Percentiles rank a stretch among this genome's conserved stretches.
Evolutionary conservation across 1,284 basidiomycete species (phyloP).

Genomic region (Xanthoconium separans): DNA sequence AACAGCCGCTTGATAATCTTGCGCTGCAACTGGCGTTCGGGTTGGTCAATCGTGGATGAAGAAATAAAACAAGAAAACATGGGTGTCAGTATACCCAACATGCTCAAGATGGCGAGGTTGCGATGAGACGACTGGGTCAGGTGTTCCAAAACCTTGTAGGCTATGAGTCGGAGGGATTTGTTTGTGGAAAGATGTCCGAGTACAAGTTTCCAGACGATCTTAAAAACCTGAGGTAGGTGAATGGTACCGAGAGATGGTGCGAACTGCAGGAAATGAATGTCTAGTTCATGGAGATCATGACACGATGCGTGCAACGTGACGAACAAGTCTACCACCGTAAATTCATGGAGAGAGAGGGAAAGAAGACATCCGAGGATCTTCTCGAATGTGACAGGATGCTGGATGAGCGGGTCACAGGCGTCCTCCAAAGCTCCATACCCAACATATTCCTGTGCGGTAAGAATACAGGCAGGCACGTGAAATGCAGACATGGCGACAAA

Average conservation of each 20-base stretch:
- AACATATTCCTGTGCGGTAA: conserved; percentile 50
- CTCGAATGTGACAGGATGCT: conserved; percentile 46
- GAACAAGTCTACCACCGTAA: conserved; percentile 55
- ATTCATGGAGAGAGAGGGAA: conserved; percentile 61
- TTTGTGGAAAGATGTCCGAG: conserved; percentile 32
- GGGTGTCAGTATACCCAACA: conserved; percentile 50
- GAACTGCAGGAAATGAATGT: conserved; percentile 37
- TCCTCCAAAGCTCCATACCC: conserved; percentile 62
- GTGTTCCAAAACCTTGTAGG: conserved; percentile 62
- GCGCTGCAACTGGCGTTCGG: conserved; percentile 53
- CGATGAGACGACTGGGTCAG: conserved; percentile 59
- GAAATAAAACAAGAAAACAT: conserved; percentile 45
- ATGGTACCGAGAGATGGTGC: conserved; percentile 42
- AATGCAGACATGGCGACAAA: conserved; percentile 34
- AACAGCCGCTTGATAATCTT: conserved; percentile 62
- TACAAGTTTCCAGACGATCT: conserved; percentile 51
- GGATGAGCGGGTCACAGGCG: conserved; percentile 51
- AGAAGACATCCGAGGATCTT: conserved; percentile 62
- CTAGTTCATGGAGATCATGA: conserved; percentile 38
- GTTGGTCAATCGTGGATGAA: conserved; percentile 11
- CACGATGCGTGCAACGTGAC: conserved; percentile 38
- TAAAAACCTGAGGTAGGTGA: conserved; percentile 53
- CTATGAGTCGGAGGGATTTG: conserved; percentile 43
- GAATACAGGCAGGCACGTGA: background rate
- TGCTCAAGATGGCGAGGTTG: conserved; percentile 65